Conservation (phyloP, 192 early-diverging fungal species). For the Chytriomyces hyalinus region DNA sequence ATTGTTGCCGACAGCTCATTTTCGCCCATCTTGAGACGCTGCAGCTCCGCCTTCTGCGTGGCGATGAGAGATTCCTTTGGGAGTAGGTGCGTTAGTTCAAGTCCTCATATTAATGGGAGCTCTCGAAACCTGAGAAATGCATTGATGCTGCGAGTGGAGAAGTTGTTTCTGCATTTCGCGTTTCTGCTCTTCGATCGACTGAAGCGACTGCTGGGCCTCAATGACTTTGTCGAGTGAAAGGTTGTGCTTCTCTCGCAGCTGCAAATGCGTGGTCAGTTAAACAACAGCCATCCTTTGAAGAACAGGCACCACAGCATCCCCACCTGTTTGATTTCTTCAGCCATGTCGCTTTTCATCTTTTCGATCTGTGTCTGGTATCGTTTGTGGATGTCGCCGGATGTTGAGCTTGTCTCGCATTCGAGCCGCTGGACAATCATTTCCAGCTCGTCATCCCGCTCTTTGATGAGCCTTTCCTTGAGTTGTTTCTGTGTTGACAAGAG, state of each 20-base stretch:
- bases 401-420: slow-evolving; percentile 58
- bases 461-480: slow-evolving; percentile 60
- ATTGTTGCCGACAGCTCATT: slow-evolving; percentile 39
- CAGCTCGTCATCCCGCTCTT: slow-evolving; percentile 62
- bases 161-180: slow-evolving; percentile 53
- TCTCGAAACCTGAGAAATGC: slow-evolving; percentile 41
- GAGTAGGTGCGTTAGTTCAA: slow-evolving; percentile 36
- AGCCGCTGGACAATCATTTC: slow-evolving; percentile 62
- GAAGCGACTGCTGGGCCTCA: slow-evolving; percentile 39
- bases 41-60: slow-evolving; percentile 54
- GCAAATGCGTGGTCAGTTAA: neutral
- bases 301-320: neutral
- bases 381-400: slow-evolving; percentile 51
- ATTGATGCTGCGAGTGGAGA: slow-evolving; percentile 50
- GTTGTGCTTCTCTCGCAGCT: slow-evolving; percentile 58
- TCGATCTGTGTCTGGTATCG: slow-evolving; percentile 61
- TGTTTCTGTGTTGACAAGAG: slow-evolving; percentile 40
- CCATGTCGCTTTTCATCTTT: slow-evolving; percentile 50
- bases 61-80: slow-evolving; percentile 46
- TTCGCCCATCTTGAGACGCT: slow-evolving; percentile 54
- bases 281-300: neutral
- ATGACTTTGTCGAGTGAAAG: slow-evolving; percentile 58
- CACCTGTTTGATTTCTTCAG: slow-evolving; percentile 60
- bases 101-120: slow-evolving; percentile 46
- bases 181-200: slow-evolving; percentile 35